These are phyloP conservation scores for Fusarium buxicola DNA, from an alignment of 2,329 filamentous ascomycete species.

Conservation along the genomic window DNA sequence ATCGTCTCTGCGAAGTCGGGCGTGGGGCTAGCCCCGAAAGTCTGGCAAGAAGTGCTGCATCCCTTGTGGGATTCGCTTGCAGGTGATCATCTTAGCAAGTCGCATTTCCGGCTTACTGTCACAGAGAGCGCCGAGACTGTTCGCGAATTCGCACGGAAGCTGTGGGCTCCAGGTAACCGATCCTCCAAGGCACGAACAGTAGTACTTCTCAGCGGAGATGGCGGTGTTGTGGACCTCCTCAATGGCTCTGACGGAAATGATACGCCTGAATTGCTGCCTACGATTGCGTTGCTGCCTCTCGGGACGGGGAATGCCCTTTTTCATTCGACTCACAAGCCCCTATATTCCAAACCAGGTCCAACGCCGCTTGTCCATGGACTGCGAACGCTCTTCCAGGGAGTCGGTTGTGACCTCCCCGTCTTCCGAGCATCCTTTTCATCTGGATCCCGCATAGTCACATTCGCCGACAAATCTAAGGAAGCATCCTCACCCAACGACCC, in stretches of 20 bases:
- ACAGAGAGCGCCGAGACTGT: conserved; percentile 75
- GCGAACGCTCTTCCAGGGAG: conserved; percentile 70
- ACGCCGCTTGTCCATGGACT: conserved; percentile 63
- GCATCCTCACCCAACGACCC: conserved; percentile 3
- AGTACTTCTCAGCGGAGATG: conserved; percentile 87
- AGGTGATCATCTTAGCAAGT: neutral
- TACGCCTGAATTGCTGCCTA: conserved; percentile 48
- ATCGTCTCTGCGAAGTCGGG: conserved; percentile 77
- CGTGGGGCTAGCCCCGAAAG: conserved; percentile 64
- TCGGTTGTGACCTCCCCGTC: conserved; percentile 65
- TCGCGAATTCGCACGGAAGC: conserved; percentile 65
- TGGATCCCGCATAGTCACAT: conserved; percentile 63
- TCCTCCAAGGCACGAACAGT: conserved; percentile 62
- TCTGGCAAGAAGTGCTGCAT: conserved; percentile 66
- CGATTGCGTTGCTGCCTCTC: conserved; percentile 67
- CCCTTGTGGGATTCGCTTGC: conserved; percentile 64
- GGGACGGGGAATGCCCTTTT: conserved; percentile 76
- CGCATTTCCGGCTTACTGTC: conserved; percentile 58
- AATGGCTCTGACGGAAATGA: conserved; percentile 65
- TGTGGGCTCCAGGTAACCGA: conserved; percentile 50
- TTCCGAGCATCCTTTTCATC: conserved; percentile 72
- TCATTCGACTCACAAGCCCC: conserved; percentile 70
- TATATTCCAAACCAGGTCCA: conserved; percentile 56
- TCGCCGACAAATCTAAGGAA: conserved; percentile 38
- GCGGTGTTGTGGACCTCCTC: conserved; percentile 84